Conservation (phyloP, 805 yeast genomes). For the Wickerhamomyces hampshirensis region DNA sequence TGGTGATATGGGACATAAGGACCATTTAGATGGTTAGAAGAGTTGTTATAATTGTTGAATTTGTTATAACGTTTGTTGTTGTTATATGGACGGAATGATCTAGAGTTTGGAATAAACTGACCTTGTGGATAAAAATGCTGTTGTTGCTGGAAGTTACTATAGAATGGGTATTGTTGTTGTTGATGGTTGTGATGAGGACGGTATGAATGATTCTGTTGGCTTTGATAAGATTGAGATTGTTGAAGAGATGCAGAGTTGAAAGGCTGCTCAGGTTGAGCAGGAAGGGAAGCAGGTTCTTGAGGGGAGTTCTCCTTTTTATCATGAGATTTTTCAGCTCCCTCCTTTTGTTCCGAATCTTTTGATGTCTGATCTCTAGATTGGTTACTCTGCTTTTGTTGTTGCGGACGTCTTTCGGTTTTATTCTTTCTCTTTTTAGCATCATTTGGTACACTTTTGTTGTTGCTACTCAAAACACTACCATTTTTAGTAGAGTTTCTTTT, state of each 20-base stretch:
- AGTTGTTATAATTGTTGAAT: slow-evolving; percentile 12
- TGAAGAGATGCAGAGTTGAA: no score
- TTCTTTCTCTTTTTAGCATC: slow-evolving; percentile 24
- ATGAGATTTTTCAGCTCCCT: background rate
- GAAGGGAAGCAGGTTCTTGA: no score
- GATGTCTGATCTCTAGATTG: slow-evolving; percentile 5
- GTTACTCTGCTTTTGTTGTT: slow-evolving; percentile 5
- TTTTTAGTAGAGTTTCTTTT: slow-evolving; percentile 19
- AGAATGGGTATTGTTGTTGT: slow-evolving; percentile 5
- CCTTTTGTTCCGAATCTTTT: background rate
- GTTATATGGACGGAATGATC: slow-evolving; percentile 22
- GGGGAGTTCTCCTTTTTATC: no score
- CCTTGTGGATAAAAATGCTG: slow-evolving; percentile 14
- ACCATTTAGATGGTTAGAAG: slow-evolving; percentile 8
- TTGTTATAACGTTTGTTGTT: slow-evolving; percentile 21
- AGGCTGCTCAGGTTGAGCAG: no score
- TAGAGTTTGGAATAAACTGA: slow-evolving; percentile 5
- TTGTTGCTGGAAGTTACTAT: slow-evolving; percentile 5
- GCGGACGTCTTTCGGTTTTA: slow-evolving; percentile 12
- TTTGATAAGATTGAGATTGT: slow-evolving; percentile 1
- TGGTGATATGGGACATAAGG: slow-evolving; percentile 2
- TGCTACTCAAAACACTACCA: slow-evolving; percentile 7
- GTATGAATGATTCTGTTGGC: slow-evolving; percentile 2
- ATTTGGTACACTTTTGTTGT: slow-evolving; percentile 8
- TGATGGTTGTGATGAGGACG: slow-evolving; percentile 4